Evolutionary conservation across 768 basidiomycete species (phyloP), one percentile per base, ranked within the genome.

Genomic region (Trametes coccinea): DNA sequence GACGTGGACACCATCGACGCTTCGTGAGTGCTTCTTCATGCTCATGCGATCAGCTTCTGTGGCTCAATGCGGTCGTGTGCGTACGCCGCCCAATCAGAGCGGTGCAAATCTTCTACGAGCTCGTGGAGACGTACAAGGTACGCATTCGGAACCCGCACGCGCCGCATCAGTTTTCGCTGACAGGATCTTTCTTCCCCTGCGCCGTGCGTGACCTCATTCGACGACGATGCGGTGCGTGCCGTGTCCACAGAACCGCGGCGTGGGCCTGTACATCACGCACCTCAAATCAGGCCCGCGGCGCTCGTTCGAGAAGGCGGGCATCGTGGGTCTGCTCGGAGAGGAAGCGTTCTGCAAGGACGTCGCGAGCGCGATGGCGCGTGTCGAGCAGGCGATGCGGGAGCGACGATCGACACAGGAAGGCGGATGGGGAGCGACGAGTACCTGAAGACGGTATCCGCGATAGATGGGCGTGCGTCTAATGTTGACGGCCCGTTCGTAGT

Each of bases 1-100:
- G 96, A 98, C 75, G 90, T 97, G 3, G 92, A 95, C 59, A 83
- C 80, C 16, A 87, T 92, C 61, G 96, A 99, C 72, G 94, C 96
- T 7, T 93, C 92, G 90, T 95, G 69, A 73, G 89, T 77, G 27
- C 14, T 64, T 37, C 8, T 30, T 40, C 40, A 41, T 40, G 50
- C 37, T 27, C 45, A 44, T 6, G 16, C 7, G 22, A 6, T 37
- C 34, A 37, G 6, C 34, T 5, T 37, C 34, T 37, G 1, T 37
- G 0, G 34, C 34, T 37, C 34, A 37, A 1, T 2, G 34, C 2
- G 34, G 0, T 37, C 34, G 6, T 37, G 30, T 14, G 14, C 16
- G 33, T 31, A 2, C 14, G 10, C 17, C 37, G 22, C 1, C 22
- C 22, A 22, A 22, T 31, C 68, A 93, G 92, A 31, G 93, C 94